A percentile compares a stretch with the other conserved stretches of the same genome.
phyloP scores from a whole-genome alignment of 179 eudicot genomes.

The Spinacia oleracea region DNA sequence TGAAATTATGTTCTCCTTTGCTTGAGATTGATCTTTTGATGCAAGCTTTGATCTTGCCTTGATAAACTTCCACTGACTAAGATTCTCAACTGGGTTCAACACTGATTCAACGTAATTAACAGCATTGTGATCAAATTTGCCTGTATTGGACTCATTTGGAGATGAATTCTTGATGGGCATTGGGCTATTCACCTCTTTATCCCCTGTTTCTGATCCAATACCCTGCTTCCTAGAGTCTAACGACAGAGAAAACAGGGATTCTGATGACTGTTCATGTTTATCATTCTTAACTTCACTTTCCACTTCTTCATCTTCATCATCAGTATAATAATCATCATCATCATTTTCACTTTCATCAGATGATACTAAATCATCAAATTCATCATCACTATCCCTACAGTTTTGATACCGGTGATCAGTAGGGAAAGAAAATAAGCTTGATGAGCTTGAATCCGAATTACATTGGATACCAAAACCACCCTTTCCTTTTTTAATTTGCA shows the following conservation, averaged over 20 bases:
- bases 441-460: constrained; percentile 37
- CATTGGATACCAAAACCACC: constrained; percentile 5
- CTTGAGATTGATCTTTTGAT: constrained; percentile 27
- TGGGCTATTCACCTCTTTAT: constrained; percentile 47
- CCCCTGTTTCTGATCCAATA: constrained; percentile 18
- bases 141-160: neutral
- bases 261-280: constrained; percentile 34
- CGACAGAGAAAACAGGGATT: constrained; percentile 44
- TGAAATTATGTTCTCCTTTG: constrained; percentile 34
- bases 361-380: constrained; percentile 31
- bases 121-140: neutral
- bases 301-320: constrained; percentile 26
- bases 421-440: constrained; percentile 41
- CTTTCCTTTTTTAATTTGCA: constrained; percentile 9
- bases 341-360: constrained; percentile 38
- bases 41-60: constrained; percentile 41
- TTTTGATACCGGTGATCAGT: constrained; percentile 40
- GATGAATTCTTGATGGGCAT: constrained; percentile 23
- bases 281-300: constrained; percentile 18
- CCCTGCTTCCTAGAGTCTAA: constrained; percentile 38
- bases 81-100: constrained; percentile 51
- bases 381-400: constrained; percentile 45
- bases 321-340: constrained; percentile 21
- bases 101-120: constrained; percentile 31
- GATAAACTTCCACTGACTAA: constrained; percentile 45